These are phyloP conservation scores for Asterochloris sp. DNA, from an alignment of 139 green algal species.

Conservation along the genomic window DNA sequence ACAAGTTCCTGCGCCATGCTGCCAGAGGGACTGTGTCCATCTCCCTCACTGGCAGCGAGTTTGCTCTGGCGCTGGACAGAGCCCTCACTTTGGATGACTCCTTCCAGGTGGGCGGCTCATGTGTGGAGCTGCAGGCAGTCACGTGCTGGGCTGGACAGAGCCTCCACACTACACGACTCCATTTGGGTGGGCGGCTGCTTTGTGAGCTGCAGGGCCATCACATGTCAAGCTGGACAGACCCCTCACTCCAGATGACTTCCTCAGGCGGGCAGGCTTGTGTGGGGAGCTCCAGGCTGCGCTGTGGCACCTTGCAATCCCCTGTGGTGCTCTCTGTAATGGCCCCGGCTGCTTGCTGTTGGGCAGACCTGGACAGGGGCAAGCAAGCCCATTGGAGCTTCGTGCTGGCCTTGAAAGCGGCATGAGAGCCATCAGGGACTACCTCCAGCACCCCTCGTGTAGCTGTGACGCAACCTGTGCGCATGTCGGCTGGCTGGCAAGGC, in stretches of 20 bases:
- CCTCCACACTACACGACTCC: background rate
- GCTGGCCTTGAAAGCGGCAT: no score
- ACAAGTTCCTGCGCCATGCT: constrained; percentile 36
- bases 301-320: no score
- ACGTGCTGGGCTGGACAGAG: background rate
- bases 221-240: background rate
- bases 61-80: constrained; percentile 47
- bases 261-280: background rate
- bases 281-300: no score
- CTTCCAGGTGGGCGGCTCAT: constrained; percentile 46
- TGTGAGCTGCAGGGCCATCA: background rate
- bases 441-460: no score
- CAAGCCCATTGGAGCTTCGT: no score
- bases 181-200: background rate
- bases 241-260: background rate
- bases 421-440: no score
- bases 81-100: constrained; percentile 49
- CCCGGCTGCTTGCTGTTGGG: no score
- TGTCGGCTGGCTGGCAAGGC: no score
- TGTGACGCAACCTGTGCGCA: no score
- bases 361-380: no score
- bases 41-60: constrained; percentile 41
- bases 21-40: constrained; percentile 49
- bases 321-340: no score
- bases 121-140: background rate